phyloP scores from a whole-genome alignment of 768 basidiomycete genomes.

The Trametes meyenii region DNA sequence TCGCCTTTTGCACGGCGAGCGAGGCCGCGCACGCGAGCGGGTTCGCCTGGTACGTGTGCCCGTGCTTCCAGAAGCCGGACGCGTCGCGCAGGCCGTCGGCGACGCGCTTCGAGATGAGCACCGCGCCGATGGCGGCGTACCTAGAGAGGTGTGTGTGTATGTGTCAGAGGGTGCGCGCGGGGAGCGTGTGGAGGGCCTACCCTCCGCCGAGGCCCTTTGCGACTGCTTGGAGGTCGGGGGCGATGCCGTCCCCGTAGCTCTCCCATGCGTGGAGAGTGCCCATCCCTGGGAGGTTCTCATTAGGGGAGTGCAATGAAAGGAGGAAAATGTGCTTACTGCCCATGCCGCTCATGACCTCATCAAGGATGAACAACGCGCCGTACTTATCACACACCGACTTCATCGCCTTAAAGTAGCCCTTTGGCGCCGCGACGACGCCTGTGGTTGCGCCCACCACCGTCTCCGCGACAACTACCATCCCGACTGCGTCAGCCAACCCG shows the following conservation, averaged over 20 bases:
- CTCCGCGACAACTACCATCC: slow-evolving; percentile 70
- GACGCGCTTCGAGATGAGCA: slow-evolving; percentile 73
- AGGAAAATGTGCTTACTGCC: slow-evolving; percentile 57
- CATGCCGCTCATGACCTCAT: slow-evolving; percentile 94
- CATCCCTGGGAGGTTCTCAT: slow-evolving; percentile 55
- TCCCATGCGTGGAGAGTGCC: slow-evolving; percentile 89
- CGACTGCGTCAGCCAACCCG: too few species aligned
- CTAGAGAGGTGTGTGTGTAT: slow-evolving; percentile 38
- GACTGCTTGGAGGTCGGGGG: slow-evolving; percentile 85
- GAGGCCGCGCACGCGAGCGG: slow-evolving; percentile 79
- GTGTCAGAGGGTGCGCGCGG: neutral
- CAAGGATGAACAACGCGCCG: slow-evolving; percentile 77
- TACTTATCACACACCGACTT: slow-evolving; percentile 79
- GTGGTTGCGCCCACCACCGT: slow-evolving; percentile 88
- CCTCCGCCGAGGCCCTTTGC: slow-evolving; percentile 93
- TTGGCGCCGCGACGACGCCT: slow-evolving; percentile 74
- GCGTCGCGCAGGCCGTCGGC: slow-evolving; percentile 67
- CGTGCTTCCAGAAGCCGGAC: slow-evolving; percentile 81
- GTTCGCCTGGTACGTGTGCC: slow-evolving; percentile 82
- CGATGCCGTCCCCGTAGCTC: slow-evolving; percentile 72
- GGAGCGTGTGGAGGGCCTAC: slow-evolving; percentile 41
- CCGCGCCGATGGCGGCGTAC: slow-evolving; percentile 81
- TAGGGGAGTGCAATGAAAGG: neutral
- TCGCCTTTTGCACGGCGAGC: slow-evolving; percentile 78
- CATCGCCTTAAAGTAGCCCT: slow-evolving; percentile 86